Evolutionary conservation across 495 filamentous ascomycete species (phyloP).

Genomic region (Entonaema liquescens): DNA sequence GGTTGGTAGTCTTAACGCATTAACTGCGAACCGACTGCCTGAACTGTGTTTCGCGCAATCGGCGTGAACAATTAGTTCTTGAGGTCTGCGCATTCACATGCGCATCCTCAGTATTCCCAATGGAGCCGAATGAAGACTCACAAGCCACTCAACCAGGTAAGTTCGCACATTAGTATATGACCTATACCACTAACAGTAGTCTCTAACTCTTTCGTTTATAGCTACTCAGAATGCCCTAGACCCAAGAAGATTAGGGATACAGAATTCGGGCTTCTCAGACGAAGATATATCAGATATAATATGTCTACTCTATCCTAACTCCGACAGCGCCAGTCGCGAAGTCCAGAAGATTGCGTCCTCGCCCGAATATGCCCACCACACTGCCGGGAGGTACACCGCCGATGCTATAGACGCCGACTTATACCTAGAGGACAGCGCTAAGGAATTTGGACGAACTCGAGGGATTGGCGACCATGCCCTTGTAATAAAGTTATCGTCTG

Average conservation of each 20-base stretch:
- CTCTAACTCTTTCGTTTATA: conserved; percentile 43
- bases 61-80: conserved; percentile 13
- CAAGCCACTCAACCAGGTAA: conserved; percentile 49
- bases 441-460: conserved; percentile 55
- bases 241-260: conserved; percentile 76
- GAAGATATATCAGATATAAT: conserved; percentile 87
- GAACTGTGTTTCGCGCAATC: conserved; percentile 31
- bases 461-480: conserved; percentile 71
- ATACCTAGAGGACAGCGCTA: conserved; percentile 50
- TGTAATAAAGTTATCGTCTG: conserved; percentile 79
- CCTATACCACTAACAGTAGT: conserved; percentile 1
- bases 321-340: conserved; percentile 72
- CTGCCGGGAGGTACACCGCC: conserved; percentile 49
- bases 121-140: conserved; percentile 44
- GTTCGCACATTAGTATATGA: background rate
- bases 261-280: conserved; percentile 79
- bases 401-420: conserved; percentile 60
- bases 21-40: conserved; percentile 28
- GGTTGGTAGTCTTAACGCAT: conserved; percentile 15
- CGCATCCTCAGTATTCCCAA: conserved; percentile 32
- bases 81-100: conserved; percentile 21
- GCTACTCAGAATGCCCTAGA: conserved; percentile 85
- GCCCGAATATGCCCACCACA: conserved; percentile 49
- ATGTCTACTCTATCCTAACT: conserved; percentile 84
- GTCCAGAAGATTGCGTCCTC: conserved; percentile 62